Percentiles rank a stretch among this genome's conserved stretches.
phyloP scores from a whole-genome alignment of 768 basidiomycete genomes.

The Phanerochaete carnosa region DNA sequence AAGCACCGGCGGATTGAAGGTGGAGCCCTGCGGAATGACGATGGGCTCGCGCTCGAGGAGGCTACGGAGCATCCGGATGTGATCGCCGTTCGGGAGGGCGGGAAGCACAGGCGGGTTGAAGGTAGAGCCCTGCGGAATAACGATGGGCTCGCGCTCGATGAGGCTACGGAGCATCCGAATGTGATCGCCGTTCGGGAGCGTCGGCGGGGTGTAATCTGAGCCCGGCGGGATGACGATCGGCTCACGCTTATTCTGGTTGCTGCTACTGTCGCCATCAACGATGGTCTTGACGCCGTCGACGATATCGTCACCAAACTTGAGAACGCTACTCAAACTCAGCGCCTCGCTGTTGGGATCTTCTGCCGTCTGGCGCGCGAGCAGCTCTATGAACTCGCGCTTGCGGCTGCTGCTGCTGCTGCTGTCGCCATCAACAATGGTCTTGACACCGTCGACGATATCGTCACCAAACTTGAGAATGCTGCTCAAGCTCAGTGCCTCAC shows the following conservation, averaged over 20 bases:
- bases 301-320: background rate
- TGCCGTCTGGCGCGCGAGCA: background rate
- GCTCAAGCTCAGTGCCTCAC: background rate
- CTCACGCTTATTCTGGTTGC: too few relatives aligned
- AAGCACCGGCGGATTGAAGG: background rate
- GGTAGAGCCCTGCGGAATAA: background rate
- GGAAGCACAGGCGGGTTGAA: background rate
- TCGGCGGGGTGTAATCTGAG: background rate
- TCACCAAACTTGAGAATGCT: background rate
- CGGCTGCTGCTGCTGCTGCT: slow-evolving; percentile 2
- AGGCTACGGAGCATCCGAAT: background rate
- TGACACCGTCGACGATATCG: background rate
- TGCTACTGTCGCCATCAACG: background rate
- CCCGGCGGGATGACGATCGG: background rate
- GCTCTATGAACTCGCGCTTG: background rate
- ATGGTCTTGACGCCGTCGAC: background rate
- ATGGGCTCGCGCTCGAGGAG: too few relatives aligned
- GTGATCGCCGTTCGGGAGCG: background rate
- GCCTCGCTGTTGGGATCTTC: background rate
- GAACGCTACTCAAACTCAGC: background rate
- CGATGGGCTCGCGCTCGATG: too few relatives aligned
- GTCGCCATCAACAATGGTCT: background rate
- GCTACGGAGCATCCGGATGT: background rate
- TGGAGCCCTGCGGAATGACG: background rate
- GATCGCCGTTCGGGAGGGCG: background rate